Conservation (phyloP, 2,329 filamentous ascomycete species). For the Eutypella sp. region DNA sequence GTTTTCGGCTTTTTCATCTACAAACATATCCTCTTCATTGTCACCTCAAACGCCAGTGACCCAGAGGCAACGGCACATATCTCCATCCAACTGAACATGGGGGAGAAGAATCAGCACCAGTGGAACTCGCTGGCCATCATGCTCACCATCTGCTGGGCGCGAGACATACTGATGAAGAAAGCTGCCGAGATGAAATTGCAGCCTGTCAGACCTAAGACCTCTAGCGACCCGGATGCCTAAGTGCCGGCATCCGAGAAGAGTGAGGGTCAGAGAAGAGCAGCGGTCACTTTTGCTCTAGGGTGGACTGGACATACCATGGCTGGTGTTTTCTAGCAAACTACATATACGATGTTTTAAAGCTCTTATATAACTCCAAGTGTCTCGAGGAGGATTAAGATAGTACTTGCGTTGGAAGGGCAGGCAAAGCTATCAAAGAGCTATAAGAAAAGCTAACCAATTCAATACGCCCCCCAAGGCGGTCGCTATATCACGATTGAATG, state of each 20-base stretch:
- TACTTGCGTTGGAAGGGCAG: no score
- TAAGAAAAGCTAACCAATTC: no score
- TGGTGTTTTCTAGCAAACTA: no score
- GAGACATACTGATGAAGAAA: conserved; percentile 18
- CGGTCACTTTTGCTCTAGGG: neutral
- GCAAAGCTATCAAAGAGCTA: no score
- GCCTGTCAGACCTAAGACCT: neutral
- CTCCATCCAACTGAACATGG: conserved; percentile 24
- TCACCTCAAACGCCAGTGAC: conserved; percentile 24
- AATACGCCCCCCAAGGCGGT: no score
- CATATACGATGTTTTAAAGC: no score
- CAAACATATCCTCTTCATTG: conserved; percentile 25
- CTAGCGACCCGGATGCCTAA: conserved; percentile 12
- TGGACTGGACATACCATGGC: no score
- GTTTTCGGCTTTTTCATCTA: conserved; percentile 27
- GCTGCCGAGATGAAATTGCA: conserved; percentile 1
- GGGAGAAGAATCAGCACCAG: conserved; percentile 24
- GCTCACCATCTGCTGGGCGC: conserved; percentile 28
- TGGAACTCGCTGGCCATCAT: conserved; percentile 29
- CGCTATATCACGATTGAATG: no score
- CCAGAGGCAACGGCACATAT: conserved; percentile 19
- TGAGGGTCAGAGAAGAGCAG: neutral
- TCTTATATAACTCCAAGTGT: no score
- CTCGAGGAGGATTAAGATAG: no score
- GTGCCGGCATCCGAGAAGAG: neutral